Percentiles rank a stretch among this genome's conserved stretches.
phyloP scores from a whole-genome alignment of 805 yeast species.

The Schwanniomyces occidentalis region DNA sequence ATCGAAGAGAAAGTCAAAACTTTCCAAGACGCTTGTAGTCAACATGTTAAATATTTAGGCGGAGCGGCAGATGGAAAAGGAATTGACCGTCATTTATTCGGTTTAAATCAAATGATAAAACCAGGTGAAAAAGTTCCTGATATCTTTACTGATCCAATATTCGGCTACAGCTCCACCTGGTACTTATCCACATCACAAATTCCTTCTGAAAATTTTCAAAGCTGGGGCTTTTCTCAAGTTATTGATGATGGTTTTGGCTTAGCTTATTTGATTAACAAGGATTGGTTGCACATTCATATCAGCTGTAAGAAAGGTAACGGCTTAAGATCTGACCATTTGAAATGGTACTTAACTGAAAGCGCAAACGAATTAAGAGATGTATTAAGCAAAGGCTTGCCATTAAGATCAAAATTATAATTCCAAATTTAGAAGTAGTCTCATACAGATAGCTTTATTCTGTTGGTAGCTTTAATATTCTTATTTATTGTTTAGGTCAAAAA shows the following conservation, averaged over 20 bases:
- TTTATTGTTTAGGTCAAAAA: too few species aligned
- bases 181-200: slow-evolving; percentile 85
- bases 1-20: slow-evolving; percentile 59
- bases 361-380: slow-evolving; percentile 80
- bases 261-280: slow-evolving; percentile 88
- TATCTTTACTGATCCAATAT: slow-evolving; percentile 74
- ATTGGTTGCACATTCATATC: slow-evolving; percentile 83
- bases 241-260: slow-evolving; percentile 91
- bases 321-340: slow-evolving; percentile 57
- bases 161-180: slow-evolving; percentile 80
- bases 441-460: too few species aligned
- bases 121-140: slow-evolving; percentile 63
- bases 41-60: slow-evolving; percentile 72
- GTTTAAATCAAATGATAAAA: slow-evolving; percentile 70
- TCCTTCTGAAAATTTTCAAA: slow-evolving; percentile 76
- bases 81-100: slow-evolving; percentile 91
- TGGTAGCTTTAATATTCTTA: too few species aligned
- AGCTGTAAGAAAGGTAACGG: slow-evolving; percentile 67
- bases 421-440: too few species aligned
- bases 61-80: slow-evolving; percentile 86
- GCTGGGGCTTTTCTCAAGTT: slow-evolving; percentile 96
- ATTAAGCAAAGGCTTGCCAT: slow-evolving; percentile 42
- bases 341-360: slow-evolving; percentile 68
- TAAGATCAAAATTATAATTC: slow-evolving; percentile 40
- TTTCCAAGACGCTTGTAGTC: slow-evolving; percentile 68